Evolutionary conservation across 768 basidiomycete species (phyloP), one percentile per base, ranked within the genome.

Genomic region (Pisolithus albus): DNA sequence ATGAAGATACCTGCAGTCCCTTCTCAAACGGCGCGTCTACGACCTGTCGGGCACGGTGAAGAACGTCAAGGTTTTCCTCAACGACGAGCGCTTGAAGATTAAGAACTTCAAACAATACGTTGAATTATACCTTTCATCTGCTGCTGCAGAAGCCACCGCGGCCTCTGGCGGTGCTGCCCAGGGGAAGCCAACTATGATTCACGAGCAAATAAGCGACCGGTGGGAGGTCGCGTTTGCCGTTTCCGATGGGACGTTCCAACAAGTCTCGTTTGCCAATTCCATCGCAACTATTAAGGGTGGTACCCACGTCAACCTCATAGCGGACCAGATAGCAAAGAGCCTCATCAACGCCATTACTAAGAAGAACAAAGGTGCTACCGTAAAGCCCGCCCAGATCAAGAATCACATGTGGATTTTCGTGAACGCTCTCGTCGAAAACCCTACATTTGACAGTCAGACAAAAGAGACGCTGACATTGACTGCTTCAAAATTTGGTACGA

Each of bases 391-490:
- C 49, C 92, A 96, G 71, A 85, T 98, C 72, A 95, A 92, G 76
- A 93, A 87, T 61, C 94, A 99, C 64, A 92, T 99, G 84, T 94
- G 91, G 92, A 79, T 99, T 49, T 99, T 98, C 62, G 84, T 99
- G 63, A 98, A 97, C 61, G 83, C 91, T 13, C 75, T 96, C 54
- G 86, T 99, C 58, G 94, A 95, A 72, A 99, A 99, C 63, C 95
- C 96, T 8, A 91, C 92, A 1, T 99, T 99, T 70, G 95, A 99
- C 77, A 93, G 91, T 77, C 96, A 99, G 69, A 97, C 96, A 36
- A 99, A 99, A 73, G 96, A 99, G 67, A 88, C 84, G 4, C 72
- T 99, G 58, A 98, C 94, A 1, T 71, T 97, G 42, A 83, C 85
- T 3, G 72, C 86, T 18, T 84, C 82, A 28, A 95, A 95, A 68